A percentile compares a stretch with the other conserved stretches of the same genome.
phyloP scores from a whole-genome alignment of 768 basidiomycete species.

The Pleurotus sapidus region DNA sequence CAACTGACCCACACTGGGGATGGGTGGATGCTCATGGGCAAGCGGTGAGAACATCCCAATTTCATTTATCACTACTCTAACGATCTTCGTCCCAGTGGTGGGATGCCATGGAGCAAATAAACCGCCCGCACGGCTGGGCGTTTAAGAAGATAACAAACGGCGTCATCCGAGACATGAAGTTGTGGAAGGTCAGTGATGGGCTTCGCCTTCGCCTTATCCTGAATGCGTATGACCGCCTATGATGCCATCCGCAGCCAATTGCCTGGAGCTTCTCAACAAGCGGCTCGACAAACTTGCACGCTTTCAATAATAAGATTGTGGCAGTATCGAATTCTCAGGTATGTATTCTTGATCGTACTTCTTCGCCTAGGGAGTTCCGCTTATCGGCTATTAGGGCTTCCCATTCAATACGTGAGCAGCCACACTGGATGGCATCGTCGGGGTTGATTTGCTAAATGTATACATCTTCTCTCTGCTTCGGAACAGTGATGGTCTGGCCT shows the following conservation, averaged over 20 bases:
- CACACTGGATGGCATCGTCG: too few species aligned
- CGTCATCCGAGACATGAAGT: slow-evolving; percentile 55
- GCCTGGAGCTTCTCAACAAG: slow-evolving; percentile 59
- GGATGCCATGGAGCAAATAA: slow-evolving; percentile 47
- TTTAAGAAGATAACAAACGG: slow-evolving; percentile 53
- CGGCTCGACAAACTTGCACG: slow-evolving; percentile 45
- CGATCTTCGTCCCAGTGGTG: slow-evolving; percentile 45
- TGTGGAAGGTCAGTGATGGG: slow-evolving; percentile 39
- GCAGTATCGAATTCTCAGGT: slow-evolving; percentile 46
- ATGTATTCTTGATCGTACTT: background rate
- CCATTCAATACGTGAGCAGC: slow-evolving; percentile 57
- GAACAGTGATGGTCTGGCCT: slow-evolving; percentile 32
- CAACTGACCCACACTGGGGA: slow-evolving; percentile 55
- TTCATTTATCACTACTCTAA: background rate
- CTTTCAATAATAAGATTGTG: slow-evolving; percentile 52
- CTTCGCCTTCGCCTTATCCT: too few species aligned
- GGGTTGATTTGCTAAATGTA: too few species aligned
- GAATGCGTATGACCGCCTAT: too few species aligned
- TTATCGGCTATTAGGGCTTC: slow-evolving; percentile 35
- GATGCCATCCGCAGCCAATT: slow-evolving; percentile 37
- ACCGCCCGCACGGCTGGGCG: slow-evolving; percentile 53
- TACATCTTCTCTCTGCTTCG: background rate
- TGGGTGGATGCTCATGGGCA: slow-evolving; percentile 65
- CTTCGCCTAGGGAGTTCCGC: background rate
- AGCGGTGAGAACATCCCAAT: slow-evolving; percentile 26